phyloP scores from a whole-genome alignment of 2,329 filamentous ascomycete genomes.

The Microdochium nivale region DNA sequence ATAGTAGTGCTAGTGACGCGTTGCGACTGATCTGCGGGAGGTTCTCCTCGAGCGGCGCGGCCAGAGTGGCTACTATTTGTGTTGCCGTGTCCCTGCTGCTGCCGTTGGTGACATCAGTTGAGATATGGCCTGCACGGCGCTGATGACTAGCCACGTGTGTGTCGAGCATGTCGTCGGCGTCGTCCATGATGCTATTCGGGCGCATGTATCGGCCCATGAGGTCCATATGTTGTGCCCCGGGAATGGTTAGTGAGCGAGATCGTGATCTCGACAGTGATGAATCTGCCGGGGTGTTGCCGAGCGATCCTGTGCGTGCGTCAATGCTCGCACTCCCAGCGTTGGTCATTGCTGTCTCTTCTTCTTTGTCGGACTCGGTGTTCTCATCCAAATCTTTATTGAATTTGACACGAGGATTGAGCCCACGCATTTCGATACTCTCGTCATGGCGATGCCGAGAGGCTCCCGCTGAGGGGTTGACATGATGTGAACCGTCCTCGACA shows the following conservation, averaged over 20 bases:
- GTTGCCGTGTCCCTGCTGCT: background rate
- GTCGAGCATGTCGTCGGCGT: background rate
- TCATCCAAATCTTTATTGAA: background rate
- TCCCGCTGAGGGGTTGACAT: background rate
- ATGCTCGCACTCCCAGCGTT: background rate
- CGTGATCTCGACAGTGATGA: background rate
- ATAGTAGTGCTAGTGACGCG: constrained; percentile 39
- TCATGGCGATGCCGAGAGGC: background rate
- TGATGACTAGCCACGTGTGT: background rate
- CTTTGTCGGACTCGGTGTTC: background rate
- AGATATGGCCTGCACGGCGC: background rate
- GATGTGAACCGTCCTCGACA: background rate
- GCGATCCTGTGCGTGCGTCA: background rate
- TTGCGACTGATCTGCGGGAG: constrained; percentile 13
- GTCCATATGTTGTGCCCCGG: background rate
- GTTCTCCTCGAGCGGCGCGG: background rate
- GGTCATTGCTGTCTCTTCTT: background rate
- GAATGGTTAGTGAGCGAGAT: background rate
- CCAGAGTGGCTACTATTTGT: background rate
- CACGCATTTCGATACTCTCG: background rate
- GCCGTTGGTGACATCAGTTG: background rate
- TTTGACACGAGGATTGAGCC: background rate
- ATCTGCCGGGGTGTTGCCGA: background rate
- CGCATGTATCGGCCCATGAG: background rate
- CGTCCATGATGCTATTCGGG: background rate